Percentiles rank a stretch among this genome's conserved stretches.
Conservation (phyloP, 164 flowering plant genomes). For the Tinospora cordifolia region DNA sequence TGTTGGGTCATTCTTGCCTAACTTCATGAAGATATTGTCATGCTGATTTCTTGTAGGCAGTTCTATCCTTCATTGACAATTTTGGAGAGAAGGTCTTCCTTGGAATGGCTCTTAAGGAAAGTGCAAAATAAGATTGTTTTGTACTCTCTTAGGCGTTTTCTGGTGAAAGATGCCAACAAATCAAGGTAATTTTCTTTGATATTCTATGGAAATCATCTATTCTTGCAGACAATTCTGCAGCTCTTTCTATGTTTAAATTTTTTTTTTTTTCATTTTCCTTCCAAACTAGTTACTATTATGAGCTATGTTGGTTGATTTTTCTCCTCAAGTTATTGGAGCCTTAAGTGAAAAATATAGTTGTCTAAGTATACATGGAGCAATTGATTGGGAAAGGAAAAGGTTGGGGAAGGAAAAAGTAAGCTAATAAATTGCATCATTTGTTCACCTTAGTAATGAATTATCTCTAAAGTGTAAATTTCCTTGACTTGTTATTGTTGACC, state of each 20-base stretch:
- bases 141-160: slow-evolving; percentile 42
- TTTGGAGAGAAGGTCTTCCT: slow-evolving; percentile 34
- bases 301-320: background rate
- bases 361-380: background rate
- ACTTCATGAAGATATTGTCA: background rate
- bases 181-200: slow-evolving; percentile 43
- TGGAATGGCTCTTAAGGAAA: slow-evolving; percentile 60
- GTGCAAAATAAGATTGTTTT: slow-evolving; percentile 56
- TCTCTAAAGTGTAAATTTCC: no score
- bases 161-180: slow-evolving; percentile 47
- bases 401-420: background rate
- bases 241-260: background rate
- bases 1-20: no score
- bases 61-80: slow-evolving; percentile 19
- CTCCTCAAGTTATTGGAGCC: background rate
- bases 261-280: background rate
- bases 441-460: no score
- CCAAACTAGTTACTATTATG: background rate
- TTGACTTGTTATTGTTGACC: no score
- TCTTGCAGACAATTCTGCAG: background rate
- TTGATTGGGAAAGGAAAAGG: background rate
- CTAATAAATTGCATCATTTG: background rate
- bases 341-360: background rate
- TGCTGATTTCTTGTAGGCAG: slow-evolving; percentile 26
- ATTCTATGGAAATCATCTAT: background rate